Evolutionary conservation across 208 protist species (phyloP).

Genomic region (Acanthamoeba triangularis): DNA sequence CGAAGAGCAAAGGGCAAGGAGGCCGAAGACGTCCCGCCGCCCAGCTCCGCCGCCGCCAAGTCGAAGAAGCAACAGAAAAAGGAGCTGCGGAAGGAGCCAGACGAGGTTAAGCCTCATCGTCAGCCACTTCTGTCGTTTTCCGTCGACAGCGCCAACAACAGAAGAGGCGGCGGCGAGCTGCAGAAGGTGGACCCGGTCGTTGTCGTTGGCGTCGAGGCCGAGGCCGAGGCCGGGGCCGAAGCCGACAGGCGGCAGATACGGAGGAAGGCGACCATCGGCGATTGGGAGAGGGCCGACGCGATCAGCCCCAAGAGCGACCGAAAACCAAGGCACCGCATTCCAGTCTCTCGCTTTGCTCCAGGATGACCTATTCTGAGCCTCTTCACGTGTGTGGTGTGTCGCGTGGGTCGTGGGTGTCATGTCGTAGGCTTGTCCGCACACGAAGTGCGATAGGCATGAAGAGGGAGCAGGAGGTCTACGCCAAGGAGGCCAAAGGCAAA

Average conservation of each 20-base stretch:
- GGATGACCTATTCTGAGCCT: background rate
- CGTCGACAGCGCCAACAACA: too few relatives aligned
- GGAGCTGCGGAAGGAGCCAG: background rate
- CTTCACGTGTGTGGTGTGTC: background rate
- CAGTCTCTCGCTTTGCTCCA: background rate
- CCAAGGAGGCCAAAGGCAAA: background rate
- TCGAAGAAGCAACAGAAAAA: background rate
- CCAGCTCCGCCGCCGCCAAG: background rate
- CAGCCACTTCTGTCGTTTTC: too few relatives aligned
- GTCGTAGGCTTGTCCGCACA: background rate
- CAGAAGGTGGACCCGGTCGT: background rate
- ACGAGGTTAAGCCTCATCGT: too few relatives aligned
- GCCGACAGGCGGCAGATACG: background rate
- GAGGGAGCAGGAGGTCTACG: background rate
- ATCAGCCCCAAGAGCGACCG: background rate
- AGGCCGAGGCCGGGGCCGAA: background rate
- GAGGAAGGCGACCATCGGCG: conserved; percentile 18
- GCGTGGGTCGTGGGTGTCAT: background rate
- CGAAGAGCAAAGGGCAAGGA: conserved; percentile 12
- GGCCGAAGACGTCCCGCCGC: background rate
- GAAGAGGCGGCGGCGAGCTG: background rate
- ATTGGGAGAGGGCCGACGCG: background rate
- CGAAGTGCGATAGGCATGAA: conserved; percentile 44
- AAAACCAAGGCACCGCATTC: background rate
- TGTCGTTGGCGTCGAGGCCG: background rate